Conservation (phyloP, 2,329 filamentous ascomycete genomes). For the Penicillium capsulatum region DNA sequence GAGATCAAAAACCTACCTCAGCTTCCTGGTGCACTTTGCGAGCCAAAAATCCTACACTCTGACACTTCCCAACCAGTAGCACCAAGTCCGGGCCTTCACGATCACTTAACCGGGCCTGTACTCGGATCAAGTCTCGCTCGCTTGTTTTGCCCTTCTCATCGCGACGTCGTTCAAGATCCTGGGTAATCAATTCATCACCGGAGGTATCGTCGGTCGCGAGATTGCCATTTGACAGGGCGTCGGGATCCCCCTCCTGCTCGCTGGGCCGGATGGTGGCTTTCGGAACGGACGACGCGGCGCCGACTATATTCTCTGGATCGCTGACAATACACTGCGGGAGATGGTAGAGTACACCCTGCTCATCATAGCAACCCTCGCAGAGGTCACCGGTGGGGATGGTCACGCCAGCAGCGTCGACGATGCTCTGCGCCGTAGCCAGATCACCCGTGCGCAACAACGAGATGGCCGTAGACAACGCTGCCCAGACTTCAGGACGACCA, state of each 20-base stretch:
- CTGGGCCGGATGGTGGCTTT: constrained; percentile 16
- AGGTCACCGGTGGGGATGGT: constrained; percentile 70
- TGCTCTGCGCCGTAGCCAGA: constrained; percentile 68
- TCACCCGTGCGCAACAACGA: constrained; percentile 62
- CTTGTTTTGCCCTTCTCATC: constrained; percentile 61
- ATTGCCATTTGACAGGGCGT: constrained; percentile 31
- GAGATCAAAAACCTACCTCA: constrained; percentile 49
- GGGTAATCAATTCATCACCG: constrained; percentile 36
- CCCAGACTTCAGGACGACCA: constrained; percentile 75
- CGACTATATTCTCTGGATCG: constrained; percentile 58
- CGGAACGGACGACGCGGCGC: constrained; percentile 6
- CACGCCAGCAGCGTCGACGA: constrained; percentile 73
- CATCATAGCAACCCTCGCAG: constrained; percentile 67
- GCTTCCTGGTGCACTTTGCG: constrained; percentile 61
- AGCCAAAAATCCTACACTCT: constrained; percentile 62
- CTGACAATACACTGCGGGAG: constrained; percentile 65
- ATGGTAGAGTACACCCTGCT: constrained; percentile 64
- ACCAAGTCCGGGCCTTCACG: constrained; percentile 59
- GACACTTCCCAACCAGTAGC: constrained; percentile 54
- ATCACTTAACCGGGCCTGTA: constrained; percentile 64
- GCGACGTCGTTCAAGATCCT: constrained; percentile 41
- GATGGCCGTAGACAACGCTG: constrained; percentile 64
- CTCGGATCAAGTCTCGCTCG: constrained; percentile 53
- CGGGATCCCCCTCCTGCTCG: constrained; percentile 21
- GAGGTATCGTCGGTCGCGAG: constrained; percentile 38